A percentile compares a stretch with the other conserved stretches of the same genome.
Conservation (phyloP, 768 basidiomycete species). For the Coprinellus aureogranulatus region DNA sequence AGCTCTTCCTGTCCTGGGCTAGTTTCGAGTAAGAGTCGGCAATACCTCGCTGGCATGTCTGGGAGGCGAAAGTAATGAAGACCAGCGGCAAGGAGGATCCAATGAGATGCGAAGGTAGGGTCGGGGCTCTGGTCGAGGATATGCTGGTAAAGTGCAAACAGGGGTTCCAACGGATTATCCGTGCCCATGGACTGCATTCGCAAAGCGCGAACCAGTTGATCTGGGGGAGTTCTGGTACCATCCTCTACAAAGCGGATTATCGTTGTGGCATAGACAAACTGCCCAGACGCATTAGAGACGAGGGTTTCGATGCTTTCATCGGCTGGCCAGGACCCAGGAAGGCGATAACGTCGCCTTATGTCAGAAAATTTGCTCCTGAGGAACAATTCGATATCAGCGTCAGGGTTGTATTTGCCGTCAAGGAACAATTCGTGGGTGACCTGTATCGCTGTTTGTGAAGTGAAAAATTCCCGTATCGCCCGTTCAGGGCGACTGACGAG, state of each 20-base stretch:
- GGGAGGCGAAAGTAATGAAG: neutral
- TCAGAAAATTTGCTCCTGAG: neutral
- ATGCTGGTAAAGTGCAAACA: conserved; percentile 3
- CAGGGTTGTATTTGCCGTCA: conserved; percentile 6
- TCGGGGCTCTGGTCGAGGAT: neutral
- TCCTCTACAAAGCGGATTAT: conserved; percentile 11
- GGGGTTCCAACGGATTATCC: neutral
- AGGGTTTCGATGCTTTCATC: neutral
- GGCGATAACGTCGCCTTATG: neutral
- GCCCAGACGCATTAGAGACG: conserved; percentile 11
- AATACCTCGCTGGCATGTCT: neutral
- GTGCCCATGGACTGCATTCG: neutral
- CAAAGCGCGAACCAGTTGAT: conserved; percentile 9
- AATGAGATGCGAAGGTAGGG: neutral
- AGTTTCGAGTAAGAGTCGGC: neutral
- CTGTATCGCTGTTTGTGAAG: neutral
- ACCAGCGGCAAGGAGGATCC: neutral
- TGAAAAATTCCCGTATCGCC: neutral
- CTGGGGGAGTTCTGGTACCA: conserved; percentile 3
- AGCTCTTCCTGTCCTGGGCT: neutral
- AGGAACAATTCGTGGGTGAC: neutral
- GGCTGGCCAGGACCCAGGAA: conserved; percentile 4
- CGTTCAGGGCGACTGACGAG: conserved; percentile 10
- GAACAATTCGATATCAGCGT: conserved; percentile 3
- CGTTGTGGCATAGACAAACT: conserved; percentile 16